Conservation (phyloP, 768 basidiomycete species). For the Dacryopinax primogenitus region DNA sequence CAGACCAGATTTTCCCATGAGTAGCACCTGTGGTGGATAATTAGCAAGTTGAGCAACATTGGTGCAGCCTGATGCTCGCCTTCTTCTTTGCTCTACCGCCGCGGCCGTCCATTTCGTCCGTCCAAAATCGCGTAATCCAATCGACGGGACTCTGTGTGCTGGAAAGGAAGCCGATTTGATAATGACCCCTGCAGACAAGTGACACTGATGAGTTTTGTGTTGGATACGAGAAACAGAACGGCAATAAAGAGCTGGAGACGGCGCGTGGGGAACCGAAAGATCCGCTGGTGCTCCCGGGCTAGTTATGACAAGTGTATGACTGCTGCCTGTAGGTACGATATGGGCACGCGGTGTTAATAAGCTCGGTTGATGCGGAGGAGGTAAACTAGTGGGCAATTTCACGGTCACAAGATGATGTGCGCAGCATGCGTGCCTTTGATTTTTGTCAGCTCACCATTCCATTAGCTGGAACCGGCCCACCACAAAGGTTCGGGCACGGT, state of each 20-base stretch:
- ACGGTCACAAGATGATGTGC: too few species aligned
- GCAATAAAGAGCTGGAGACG: neutral
- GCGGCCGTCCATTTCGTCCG: conserved; percentile 5
- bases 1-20: conserved; percentile 87
- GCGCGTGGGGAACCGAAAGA: conserved; percentile 6
- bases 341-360: too few species aligned
- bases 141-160: neutral
- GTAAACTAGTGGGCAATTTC: too few species aligned
- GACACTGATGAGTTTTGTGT: neutral
- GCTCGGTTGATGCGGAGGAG: too few species aligned
- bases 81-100: conserved; percentile 25
- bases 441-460: too few species aligned
- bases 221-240: neutral
- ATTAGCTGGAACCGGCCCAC: too few species aligned
- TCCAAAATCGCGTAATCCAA: neutral
- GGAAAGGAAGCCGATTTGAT: neutral
- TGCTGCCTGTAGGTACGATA: too few species aligned
- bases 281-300: neutral
- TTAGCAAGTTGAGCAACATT: neutral
- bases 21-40: conserved; percentile 54
- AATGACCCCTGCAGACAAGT: neutral
- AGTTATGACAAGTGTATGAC: neutral
- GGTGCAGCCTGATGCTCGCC: conserved; percentile 16
- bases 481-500: too few species aligned
- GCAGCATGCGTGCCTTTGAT: too few species aligned